These are phyloP conservation scores for Mycogone perniciosa DNA, from an alignment of 2,329 filamentous ascomycete genomes.

Conservation along the genomic window DNA sequence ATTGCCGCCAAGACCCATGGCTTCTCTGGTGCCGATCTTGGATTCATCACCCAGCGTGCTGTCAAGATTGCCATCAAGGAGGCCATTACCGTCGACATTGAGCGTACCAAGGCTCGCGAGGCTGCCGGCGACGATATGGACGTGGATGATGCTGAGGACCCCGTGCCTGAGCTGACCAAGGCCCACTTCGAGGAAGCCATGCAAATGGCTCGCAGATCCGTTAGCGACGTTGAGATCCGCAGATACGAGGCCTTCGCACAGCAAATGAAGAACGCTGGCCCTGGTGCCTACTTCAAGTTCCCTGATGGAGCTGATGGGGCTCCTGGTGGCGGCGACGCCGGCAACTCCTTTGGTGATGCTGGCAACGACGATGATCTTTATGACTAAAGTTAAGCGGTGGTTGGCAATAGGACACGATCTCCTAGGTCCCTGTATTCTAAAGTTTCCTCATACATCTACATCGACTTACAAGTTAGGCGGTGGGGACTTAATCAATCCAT, in stretches of 20 bases:
- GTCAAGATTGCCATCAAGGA: slow-evolving; percentile 99
- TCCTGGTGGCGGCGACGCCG: slow-evolving; percentile 45
- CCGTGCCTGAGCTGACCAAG: slow-evolving; percentile 91
- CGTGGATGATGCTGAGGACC: slow-evolving; percentile 67
- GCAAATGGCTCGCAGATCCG: slow-evolving; percentile 86
- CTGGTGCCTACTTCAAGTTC: slow-evolving; percentile 98
- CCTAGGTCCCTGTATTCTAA: slow-evolving; percentile 41
- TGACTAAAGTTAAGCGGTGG: slow-evolving; percentile 56
- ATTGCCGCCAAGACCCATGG: slow-evolving; percentile 97
- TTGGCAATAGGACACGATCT: slow-evolving; percentile 1
- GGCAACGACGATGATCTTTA: slow-evolving; percentile 97
- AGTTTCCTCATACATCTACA: slow-evolving; percentile 33
- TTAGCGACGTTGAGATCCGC: slow-evolving; percentile 94
- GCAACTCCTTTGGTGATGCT: slow-evolving; percentile 69
- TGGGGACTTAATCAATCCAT: slow-evolving; percentile 15
- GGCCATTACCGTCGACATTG: slow-evolving; percentile 81
- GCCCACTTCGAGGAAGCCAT: slow-evolving; percentile 99
- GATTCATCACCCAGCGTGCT: slow-evolving; percentile 96
- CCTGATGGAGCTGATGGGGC: slow-evolving; percentile 64
- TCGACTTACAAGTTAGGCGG: slow-evolving; percentile 17
- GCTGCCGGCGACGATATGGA: slow-evolving; percentile 75
- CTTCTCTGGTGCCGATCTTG: slow-evolving; percentile 98
- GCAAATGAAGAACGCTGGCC: slow-evolving; percentile 97
- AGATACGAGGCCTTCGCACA: slow-evolving; percentile 98
- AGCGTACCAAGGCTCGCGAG: slow-evolving; percentile 83